A percentile compares a stretch with the other conserved stretches of the same genome.
phyloP scores from a whole-genome alignment of 495 filamentous ascomycete species.

The Lophiotrema nucula region DNA sequence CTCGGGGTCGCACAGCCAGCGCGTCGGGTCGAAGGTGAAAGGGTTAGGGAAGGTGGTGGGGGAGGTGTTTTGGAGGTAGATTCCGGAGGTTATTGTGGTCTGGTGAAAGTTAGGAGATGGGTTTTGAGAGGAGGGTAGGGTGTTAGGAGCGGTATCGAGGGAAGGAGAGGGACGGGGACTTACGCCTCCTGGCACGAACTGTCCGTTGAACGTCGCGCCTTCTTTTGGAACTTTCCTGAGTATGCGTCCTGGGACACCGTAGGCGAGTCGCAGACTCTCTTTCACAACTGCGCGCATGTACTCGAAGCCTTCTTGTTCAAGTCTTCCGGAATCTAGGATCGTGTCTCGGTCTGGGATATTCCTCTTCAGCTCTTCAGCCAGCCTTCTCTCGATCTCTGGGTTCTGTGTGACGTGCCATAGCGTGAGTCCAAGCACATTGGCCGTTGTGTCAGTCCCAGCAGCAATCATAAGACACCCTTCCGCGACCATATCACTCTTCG shows the following conservation, averaged over 20 bases:
- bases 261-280: slow-evolving; percentile 4
- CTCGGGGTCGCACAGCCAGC: slow-evolving; percentile 9
- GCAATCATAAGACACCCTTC: slow-evolving; percentile 11
- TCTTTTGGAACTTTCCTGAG: slow-evolving; percentile 3
- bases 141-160: too few species aligned
- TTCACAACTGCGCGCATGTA: slow-evolving; percentile 8
- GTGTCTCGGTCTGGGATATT: background rate
- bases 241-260: slow-evolving; percentile 6
- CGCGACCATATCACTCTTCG: slow-evolving; percentile 6
- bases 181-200: slow-evolving; percentile 5
- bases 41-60: slow-evolving; percentile 2
- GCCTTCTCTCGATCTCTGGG: background rate
- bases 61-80: slow-evolving; percentile 6
- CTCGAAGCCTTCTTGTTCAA: slow-evolving; percentile 2
- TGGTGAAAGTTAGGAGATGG: background rate
- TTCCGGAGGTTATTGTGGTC: background rate
- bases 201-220: background rate
- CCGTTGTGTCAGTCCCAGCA: slow-evolving; percentile 10
- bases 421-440: background rate
- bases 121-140: background rate
- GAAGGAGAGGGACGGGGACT: background rate
- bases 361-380: background rate
- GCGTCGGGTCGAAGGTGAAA: background rate
- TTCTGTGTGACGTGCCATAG: slow-evolving; percentile 11
- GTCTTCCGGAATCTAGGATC: background rate